phyloP scores from a whole-genome alignment of 2,329 filamentous ascomycete species.

The Thielaviopsis cerberus region DNA sequence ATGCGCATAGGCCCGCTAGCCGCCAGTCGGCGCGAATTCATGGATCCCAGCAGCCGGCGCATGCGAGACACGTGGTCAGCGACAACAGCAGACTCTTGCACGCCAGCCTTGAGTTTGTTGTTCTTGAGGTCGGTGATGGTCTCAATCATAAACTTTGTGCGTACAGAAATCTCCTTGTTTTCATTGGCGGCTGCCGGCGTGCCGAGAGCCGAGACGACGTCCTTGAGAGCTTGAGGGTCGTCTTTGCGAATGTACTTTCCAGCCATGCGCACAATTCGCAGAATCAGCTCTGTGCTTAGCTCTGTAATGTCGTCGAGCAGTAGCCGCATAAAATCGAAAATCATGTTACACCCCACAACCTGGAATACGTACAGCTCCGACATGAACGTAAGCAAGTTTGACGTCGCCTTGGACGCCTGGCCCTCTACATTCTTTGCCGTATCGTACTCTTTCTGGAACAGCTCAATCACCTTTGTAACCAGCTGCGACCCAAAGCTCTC shows the following conservation, averaged over 20 bases:
- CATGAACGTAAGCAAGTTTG: slow-evolving; percentile 67
- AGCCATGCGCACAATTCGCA: slow-evolving; percentile 66
- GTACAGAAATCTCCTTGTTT: slow-evolving; percentile 56
- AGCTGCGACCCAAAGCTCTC: slow-evolving; percentile 80
- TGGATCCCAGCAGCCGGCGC: slow-evolving; percentile 66
- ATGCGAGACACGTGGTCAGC: slow-evolving; percentile 74
- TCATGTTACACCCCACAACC: slow-evolving; percentile 59
- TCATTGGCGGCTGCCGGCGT: slow-evolving; percentile 47
- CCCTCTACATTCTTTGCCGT: slow-evolving; percentile 18
- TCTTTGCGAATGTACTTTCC: slow-evolving; percentile 74
- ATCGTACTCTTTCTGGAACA: slow-evolving; percentile 50
- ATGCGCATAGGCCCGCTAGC: slow-evolving; percentile 68
- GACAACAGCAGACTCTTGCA: slow-evolving; percentile 49
- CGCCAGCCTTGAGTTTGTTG: slow-evolving; percentile 66
- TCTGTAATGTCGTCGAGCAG: slow-evolving; percentile 62
- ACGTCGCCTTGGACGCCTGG: slow-evolving; percentile 20
- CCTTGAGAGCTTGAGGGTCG: slow-evolving; percentile 71
- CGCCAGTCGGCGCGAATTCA: slow-evolving; percentile 49
- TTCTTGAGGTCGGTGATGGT: slow-evolving; percentile 89
- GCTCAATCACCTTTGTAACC: slow-evolving; percentile 56
- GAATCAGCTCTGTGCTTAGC: slow-evolving; percentile 68
- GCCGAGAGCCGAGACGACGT: slow-evolving; percentile 65
- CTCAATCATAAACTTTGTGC: slow-evolving; percentile 95
- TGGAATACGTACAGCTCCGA: slow-evolving; percentile 86
- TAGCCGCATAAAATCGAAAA: slow-evolving; percentile 79